These are phyloP conservation scores for Sophora flavescens DNA, from an alignment of 306 rosid genomes.

Conservation along the genomic window DNA sequence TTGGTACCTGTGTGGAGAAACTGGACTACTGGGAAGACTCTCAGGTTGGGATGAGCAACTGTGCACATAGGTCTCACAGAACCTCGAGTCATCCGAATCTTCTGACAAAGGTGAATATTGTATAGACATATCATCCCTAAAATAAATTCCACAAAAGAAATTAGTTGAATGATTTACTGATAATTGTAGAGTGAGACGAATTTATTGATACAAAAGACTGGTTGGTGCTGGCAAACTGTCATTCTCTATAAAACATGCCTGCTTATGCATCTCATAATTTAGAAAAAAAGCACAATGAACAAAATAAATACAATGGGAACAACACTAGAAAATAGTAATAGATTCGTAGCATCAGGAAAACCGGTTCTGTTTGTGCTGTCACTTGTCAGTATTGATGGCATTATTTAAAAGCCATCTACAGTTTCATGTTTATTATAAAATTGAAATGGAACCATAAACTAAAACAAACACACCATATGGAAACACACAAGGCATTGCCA, in stretches of 20 bases:
- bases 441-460: conserved; percentile 1
- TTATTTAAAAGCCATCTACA: not conserved
- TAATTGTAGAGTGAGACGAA: not conserved
- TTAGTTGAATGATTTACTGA: conserved; percentile 5
- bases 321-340: conserved; percentile 13
- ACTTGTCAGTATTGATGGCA: not conserved
- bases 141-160: conserved; percentile 26
- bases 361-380: not conserved
- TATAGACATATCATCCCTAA: conserved; percentile 82
- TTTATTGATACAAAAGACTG: conserved; percentile 30
- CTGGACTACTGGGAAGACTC: conserved; percentile 85
- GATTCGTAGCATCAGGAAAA: not conserved
- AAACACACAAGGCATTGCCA: not conserved
- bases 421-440: not conserved
- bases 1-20: conserved; percentile 85
- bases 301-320: not conserved
- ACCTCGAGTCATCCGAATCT: conserved; percentile 85
- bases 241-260: not conserved
- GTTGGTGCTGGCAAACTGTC: conserved; percentile 13
- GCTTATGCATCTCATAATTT: not conserved
- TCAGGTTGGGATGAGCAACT: conserved; percentile 72
- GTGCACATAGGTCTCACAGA: conserved; percentile 66
- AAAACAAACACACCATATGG: not conserved
- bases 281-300: not conserved
- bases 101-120: conserved; percentile 99